phyloP scores from a whole-genome alignment of 2,329 filamentous ascomycete species.

The Pseudocercospora vitis region DNA sequence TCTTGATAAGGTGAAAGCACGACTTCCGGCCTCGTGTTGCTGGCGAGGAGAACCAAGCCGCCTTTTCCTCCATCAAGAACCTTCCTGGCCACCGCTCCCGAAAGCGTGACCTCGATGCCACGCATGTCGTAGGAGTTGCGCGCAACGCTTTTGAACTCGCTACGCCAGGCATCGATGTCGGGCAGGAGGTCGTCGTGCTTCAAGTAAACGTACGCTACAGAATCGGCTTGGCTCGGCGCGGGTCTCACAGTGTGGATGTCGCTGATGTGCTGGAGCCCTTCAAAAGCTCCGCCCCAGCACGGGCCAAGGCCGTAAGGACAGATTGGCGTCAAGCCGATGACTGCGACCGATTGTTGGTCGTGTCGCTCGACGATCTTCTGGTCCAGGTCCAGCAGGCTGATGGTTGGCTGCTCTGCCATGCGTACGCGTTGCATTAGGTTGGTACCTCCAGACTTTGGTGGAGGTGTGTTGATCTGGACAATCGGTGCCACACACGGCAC shows the following conservation, averaged over 20 bases:
- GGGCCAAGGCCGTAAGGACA: neutral
- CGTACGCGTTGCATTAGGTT: neutral
- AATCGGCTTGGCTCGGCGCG: neutral
- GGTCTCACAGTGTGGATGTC: conserved; percentile 1
- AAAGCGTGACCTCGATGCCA: neutral
- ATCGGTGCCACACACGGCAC: neutral
- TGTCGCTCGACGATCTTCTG: neutral
- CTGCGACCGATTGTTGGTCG: neutral
- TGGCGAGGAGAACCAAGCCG: neutral
- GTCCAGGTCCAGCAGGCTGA: neutral
- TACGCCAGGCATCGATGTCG: neutral
- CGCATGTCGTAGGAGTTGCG: neutral
- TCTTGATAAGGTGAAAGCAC: neutral
- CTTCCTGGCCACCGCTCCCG: neutral
- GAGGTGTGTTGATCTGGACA: neutral
- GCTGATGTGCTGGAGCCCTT: neutral
- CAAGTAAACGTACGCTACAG: neutral
- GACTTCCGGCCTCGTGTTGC: neutral
- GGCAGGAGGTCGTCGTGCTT: neutral
- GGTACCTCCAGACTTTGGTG: neutral
- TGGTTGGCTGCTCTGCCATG: neutral
- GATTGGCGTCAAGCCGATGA: neutral
- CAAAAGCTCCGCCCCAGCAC: neutral
- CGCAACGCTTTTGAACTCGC: neutral
- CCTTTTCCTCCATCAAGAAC: neutral